These are phyloP conservation scores for Hypoxylon sp. DNA, from an alignment of 2,329 filamentous ascomycete species.

Conservation along the genomic window DNA sequence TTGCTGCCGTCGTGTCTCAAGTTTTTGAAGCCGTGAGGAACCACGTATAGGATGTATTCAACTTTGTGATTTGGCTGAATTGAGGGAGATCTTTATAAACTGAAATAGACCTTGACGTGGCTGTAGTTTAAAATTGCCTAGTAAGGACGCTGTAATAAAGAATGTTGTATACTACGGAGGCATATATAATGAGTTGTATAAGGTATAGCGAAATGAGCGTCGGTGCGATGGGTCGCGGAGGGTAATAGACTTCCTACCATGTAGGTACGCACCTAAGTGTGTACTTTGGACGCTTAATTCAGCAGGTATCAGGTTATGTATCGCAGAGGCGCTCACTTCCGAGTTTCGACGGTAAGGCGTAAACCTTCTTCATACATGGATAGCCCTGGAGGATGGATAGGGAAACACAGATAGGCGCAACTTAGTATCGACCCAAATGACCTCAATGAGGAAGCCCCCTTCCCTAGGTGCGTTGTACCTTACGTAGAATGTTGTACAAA, in stretches of 20 bases:
- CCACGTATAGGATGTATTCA: slow-evolving; percentile 3
- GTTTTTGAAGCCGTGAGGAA: slow-evolving; percentile 12
- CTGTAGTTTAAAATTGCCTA: slow-evolving; percentile 10
- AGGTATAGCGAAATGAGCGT: neutral
- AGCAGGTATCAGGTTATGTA: too few relatives aligned
- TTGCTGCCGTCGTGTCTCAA: slow-evolving; percentile 15
- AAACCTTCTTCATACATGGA: slow-evolving; percentile 3
- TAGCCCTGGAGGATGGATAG: neutral
- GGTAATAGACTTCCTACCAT: too few relatives aligned
- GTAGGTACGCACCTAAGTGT: too few relatives aligned
- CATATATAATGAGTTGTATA: slow-evolving; percentile 2
- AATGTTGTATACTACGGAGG: slow-evolving; percentile 5
- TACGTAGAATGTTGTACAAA: neutral
- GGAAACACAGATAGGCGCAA: neutral
- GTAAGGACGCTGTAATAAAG: slow-evolving; percentile 8
- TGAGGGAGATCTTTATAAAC: slow-evolving; percentile 4
- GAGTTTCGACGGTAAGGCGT: neutral
- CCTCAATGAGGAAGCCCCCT: slow-evolving; percentile 15
- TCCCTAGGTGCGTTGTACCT: slow-evolving; percentile 1
- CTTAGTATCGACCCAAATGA: slow-evolving; percentile 19
- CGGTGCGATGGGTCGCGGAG: neutral
- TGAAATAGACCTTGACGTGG: neutral
- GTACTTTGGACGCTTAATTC: neutral
- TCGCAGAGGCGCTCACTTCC: neutral
- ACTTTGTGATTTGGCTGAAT: slow-evolving; percentile 16